Percentiles rank a stretch among this genome's conserved stretches.
phyloP scores from a whole-genome alignment of 2,329 filamentous ascomycete species.

The Fusarium sp. region DNA sequence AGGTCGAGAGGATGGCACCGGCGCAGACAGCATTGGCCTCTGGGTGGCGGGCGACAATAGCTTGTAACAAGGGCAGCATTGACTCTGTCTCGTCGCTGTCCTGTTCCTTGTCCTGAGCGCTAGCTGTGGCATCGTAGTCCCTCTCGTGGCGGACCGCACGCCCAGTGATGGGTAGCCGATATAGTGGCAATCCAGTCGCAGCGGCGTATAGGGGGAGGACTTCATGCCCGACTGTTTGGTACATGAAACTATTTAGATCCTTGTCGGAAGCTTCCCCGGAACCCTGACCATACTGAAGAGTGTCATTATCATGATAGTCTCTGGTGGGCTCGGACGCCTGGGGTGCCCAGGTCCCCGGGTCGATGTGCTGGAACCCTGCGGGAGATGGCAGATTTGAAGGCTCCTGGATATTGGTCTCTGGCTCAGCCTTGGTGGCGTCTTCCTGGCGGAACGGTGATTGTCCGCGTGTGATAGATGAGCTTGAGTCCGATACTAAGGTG shows the following conservation, averaged over 20 bases:
- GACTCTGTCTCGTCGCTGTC: conserved; percentile 88
- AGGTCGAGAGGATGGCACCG: conserved; percentile 93
- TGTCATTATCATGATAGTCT: conserved; percentile 24
- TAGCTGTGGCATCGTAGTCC: conserved; percentile 69
- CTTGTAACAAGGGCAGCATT: conserved; percentile 79
- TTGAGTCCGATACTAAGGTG: conserved; percentile 12
- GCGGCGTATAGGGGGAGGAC: conserved; percentile 86
- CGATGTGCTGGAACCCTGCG: conserved; percentile 41
- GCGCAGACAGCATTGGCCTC: conserved; percentile 88
- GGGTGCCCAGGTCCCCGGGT: conserved; percentile 41
- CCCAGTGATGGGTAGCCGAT: conserved; percentile 82
- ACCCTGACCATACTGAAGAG: conserved; percentile 13
- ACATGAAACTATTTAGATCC: conserved; percentile 98
- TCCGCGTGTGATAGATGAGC: conserved; percentile 18
- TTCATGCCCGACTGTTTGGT: conserved; percentile 94
- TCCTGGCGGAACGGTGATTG: conserved; percentile 25
- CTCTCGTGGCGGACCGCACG: conserved; percentile 76
- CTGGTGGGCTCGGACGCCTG: conserved; percentile 14
- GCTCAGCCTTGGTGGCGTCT: conserved; percentile 29
- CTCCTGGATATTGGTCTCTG: conserved; percentile 11
- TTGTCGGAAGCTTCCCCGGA: conserved; percentile 48
- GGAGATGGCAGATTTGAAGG: conserved; percentile 28
- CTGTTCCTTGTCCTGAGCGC: conserved; percentile 29
- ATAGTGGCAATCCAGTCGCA: conserved; percentile 85
- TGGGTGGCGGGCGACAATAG: conserved; percentile 77